Base-by-base conservation (phyloP, 768 basidiomycete genomes). In the Tricholoma matsutake region DNA sequence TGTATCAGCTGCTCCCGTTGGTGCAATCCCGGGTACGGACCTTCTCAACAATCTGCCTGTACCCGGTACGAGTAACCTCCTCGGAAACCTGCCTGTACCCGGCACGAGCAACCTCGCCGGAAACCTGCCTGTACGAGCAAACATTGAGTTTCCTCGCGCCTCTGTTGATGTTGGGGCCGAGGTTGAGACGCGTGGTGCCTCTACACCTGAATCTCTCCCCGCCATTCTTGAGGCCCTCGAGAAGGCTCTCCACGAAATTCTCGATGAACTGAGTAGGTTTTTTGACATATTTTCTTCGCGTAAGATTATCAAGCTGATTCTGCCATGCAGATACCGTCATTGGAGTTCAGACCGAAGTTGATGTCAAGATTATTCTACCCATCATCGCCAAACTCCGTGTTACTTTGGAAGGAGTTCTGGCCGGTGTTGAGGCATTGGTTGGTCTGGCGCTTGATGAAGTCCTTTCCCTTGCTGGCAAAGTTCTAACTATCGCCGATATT, bases 401-500 rank as follows among this genome's bases (percentile, higher is more conserved):
- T 18, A 20, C 60, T 34, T 31, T 70, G 14, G 16, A 20, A 31
- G 49, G 18, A 4, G 67, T 63, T 32, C 41, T 61, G 25, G 56
- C 8, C 11, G 53, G 57, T 16, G 58, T 68, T 20, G 55, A 69
- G 55, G 59, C 61, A 25, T 57, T 70, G 41, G 54, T 63, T 54
- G 60, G 60, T 3, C 55, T 41, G 14, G 47, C 64, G 14, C 16
- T 54, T 16, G 63, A 59, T 1, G 56, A 52, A 7, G 54, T 62
- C 34, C 64, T 68, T 18, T 6, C 43, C 22, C 54, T 67, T 8
- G 47, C 34, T 6, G 67, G 68, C 25, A 52, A 61, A 25, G 60
- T 65, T 22, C 41, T 67, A 25, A 31, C 64, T 13, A 18, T 61
- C 3, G 20, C 47, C 29, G 65, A 62, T 13, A 59, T 66, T 47